phyloP scores from a whole-genome alignment of 2,329 filamentous ascomycete genomes.

The Periconia digitata region DNA sequence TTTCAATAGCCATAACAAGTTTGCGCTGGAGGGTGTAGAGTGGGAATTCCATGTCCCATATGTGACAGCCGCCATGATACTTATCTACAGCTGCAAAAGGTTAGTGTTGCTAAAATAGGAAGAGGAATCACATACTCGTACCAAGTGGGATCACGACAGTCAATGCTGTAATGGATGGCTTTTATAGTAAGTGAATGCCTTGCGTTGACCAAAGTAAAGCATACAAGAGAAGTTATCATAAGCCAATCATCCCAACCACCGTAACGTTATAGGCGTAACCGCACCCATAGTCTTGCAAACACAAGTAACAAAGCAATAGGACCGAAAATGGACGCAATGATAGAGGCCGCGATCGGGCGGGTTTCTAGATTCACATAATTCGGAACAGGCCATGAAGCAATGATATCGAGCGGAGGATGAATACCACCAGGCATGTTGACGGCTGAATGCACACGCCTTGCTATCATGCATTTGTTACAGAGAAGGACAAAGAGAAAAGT shows the following conservation, averaged over 20 bases:
- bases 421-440: conserved; percentile 32
- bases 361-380: conserved; percentile 25
- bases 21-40: conserved; percentile 22
- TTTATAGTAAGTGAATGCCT: conserved; percentile 1
- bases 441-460: background rate
- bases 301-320: conserved; percentile 24
- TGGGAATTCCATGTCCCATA: conserved; percentile 28
- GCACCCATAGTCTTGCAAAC: conserved; percentile 30
- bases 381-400: conserved; percentile 25
- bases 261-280: conserved; percentile 25
- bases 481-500: too few species aligned
- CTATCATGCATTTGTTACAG: too few species aligned
- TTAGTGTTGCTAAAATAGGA: conserved; percentile 11
- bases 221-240: too few species aligned
- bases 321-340: conserved; percentile 23
- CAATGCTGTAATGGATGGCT: conserved; percentile 21
- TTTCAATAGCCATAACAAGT: conserved; percentile 27
- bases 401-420: conserved; percentile 25
- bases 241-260: conserved; percentile 35
- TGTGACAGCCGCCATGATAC: conserved; percentile 24
- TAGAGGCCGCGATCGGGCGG: conserved; percentile 18
- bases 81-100: conserved; percentile 10
- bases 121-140: conserved; percentile 4
- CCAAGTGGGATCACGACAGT: conserved; percentile 24
- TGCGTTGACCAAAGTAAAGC: conserved; percentile 3